These are phyloP conservation scores for Acephala macrosclerotiorum DNA, from an alignment of 2,329 filamentous ascomycete genomes.

Conservation along the genomic window DNA sequence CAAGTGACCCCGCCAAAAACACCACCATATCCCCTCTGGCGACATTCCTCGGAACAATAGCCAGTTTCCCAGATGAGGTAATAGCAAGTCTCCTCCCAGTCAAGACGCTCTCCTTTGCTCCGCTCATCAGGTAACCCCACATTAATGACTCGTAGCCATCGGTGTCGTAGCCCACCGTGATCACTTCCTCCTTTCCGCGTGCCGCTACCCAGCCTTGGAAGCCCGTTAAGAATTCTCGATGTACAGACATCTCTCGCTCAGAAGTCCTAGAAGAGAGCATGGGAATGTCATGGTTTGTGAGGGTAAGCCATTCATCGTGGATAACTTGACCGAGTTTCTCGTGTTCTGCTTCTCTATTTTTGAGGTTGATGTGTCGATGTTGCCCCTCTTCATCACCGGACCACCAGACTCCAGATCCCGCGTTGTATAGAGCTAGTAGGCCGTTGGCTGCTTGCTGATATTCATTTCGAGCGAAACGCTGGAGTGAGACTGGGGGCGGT, in stretches of 20 bases:
- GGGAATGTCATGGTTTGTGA: not conserved
- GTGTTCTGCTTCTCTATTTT: conserved; percentile 9
- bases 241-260: not conserved
- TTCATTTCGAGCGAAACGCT: not conserved
- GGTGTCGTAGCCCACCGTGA: not conserved
- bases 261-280: not conserved
- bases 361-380: conserved; percentile 8
- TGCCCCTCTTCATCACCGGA: conserved; percentile 14
- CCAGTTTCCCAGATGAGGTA: not conserved
- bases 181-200: not conserved
- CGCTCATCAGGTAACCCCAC: not conserved
- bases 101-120: not conserved
- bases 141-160: not conserved
- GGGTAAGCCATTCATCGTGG: not conserved
- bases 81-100: not conserved
- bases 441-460: not conserved
- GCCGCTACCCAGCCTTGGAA: not conserved
- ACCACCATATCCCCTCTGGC: not conserved
- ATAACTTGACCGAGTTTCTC: conserved; percentile 4
- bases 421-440: not conserved
- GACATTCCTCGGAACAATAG: not conserved
- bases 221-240: not conserved
- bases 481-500: not conserved
- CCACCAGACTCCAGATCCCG: conserved; percentile 9
- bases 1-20: conserved; percentile 10